A percentile compares a stretch with the other conserved stretches of the same genome.
These are phyloP conservation scores for Thelonectria rubi DNA, from an alignment of 2,329 filamentous ascomycete species.

Conservation along the genomic window DNA sequence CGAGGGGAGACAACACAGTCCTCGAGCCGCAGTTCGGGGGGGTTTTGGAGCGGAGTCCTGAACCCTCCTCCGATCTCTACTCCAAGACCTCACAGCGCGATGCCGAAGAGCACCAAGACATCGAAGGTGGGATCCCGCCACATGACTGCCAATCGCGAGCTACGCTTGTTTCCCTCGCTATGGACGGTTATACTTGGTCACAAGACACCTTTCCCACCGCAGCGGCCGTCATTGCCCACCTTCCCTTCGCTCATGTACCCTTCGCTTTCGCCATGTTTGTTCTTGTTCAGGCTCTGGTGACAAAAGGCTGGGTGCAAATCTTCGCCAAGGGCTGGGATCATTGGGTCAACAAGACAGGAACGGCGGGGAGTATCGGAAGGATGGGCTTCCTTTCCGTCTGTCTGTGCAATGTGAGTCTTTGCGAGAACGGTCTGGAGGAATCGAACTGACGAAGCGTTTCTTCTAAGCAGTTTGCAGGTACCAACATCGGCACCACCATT, in stretches of 20 bases:
- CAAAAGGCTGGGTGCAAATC: conserved; percentile 77
- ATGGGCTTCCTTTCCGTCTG: conserved; percentile 79
- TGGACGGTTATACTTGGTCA: conserved; percentile 62
- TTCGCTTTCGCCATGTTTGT: conserved; percentile 81
- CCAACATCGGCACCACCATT: conserved; percentile 80
- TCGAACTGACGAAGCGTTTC: conserved; percentile 1
- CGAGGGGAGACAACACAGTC: background rate
- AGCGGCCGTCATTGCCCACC: conserved; percentile 69
- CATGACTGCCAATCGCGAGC: conserved; percentile 32
- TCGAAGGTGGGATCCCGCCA: background rate
- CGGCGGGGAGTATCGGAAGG: conserved; percentile 72
- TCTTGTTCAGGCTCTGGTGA: conserved; percentile 75
- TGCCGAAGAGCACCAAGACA: background rate
- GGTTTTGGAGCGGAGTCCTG: too few relatives aligned
- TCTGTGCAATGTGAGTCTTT: conserved; percentile 72
- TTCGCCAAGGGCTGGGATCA: conserved; percentile 79
- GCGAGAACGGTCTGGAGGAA: background rate
- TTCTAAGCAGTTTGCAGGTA: conserved; percentile 76
- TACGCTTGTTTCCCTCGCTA: conserved; percentile 63
- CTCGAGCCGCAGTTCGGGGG: background rate
- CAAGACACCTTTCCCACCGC: conserved; percentile 77
- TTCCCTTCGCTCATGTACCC: conserved; percentile 74
- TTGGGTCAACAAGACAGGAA: conserved; percentile 75
- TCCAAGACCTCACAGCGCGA: background rate
- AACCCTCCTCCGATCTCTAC: background rate